phyloP scores from a whole-genome alignment of 495 filamentous ascomycete species.

The Tuber aestivum region DNA sequence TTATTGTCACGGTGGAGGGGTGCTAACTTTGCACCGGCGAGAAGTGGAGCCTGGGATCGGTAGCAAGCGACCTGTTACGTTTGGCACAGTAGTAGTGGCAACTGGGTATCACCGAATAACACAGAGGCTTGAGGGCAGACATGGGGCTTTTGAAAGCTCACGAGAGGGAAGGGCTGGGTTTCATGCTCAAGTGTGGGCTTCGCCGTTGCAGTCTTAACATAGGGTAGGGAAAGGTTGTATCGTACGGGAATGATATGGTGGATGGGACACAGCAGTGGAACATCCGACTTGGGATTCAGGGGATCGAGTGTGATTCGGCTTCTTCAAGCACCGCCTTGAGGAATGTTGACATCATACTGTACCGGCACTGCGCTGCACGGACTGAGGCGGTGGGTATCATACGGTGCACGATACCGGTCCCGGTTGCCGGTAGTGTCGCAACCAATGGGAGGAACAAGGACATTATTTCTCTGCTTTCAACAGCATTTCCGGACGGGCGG shows the following conservation, averaged over 20 bases:
- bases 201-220: neutral
- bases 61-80: too few species aligned
- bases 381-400: too few species aligned
- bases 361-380: too few species aligned
- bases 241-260: too few species aligned
- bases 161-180: neutral
- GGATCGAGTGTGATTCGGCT: neutral
- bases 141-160: neutral
- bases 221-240: too few species aligned
- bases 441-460: neutral
- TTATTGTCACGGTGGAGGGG: neutral
- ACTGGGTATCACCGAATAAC: too few species aligned
- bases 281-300: neutral
- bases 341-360: neutral
- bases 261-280: too few species aligned
- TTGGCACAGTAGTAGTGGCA: too few species aligned
- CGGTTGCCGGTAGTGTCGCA: neutral
- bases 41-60: neutral
- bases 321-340: neutral
- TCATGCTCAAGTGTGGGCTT: neutral
- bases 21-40: neutral
- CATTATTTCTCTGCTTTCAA: neutral
- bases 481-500: neutral
- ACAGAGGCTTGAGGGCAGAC: too few species aligned
- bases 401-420: too few species aligned